A percentile compares a stretch with the other conserved stretches of the same genome.
Evolutionary conservation across 495 filamentous ascomycete species (phyloP).

Genomic region (Chaetomium fimeti): DNA sequence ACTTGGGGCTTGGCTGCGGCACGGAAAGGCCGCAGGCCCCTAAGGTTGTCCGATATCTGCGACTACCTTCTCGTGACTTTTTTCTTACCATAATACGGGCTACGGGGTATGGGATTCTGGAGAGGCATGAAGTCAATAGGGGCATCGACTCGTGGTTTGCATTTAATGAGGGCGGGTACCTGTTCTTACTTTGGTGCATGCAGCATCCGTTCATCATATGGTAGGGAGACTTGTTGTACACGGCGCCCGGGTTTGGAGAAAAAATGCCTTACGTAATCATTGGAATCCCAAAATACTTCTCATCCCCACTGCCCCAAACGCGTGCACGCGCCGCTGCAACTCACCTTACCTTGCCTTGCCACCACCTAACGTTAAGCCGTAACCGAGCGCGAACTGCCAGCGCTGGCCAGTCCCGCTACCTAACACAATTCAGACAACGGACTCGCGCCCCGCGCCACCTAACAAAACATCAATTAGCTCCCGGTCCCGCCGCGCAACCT

Average conservation of each 20-base stretch:
- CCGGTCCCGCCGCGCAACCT: no score
- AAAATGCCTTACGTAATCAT: conserved; percentile 20
- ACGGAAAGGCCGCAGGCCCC: conserved; percentile 34
- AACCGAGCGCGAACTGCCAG: neutral
- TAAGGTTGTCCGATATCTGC: conserved; percentile 45
- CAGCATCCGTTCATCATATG: no score
- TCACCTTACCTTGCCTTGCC: neutral
- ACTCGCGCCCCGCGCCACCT: neutral
- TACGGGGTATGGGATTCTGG: neutral
- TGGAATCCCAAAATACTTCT: no score
- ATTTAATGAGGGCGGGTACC: neutral
- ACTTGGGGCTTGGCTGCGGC: conserved; percentile 31
- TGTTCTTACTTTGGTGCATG: no score
- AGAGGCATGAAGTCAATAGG: neutral
- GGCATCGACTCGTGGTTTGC: neutral
- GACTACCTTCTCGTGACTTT: conserved; percentile 48
- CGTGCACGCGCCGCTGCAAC: conserved; percentile 7
- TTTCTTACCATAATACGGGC: conserved; percentile 33
- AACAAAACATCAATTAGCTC: neutral
- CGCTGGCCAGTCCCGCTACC: neutral
- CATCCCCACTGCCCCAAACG: conserved; percentile 5
- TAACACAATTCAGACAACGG: neutral
- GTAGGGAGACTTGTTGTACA: no score
- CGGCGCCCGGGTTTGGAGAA: no score
- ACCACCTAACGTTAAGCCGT: neutral